Conservation (phyloP, 1,139 yeast genomes). For the Saccharomyces hybrid region DNA sequence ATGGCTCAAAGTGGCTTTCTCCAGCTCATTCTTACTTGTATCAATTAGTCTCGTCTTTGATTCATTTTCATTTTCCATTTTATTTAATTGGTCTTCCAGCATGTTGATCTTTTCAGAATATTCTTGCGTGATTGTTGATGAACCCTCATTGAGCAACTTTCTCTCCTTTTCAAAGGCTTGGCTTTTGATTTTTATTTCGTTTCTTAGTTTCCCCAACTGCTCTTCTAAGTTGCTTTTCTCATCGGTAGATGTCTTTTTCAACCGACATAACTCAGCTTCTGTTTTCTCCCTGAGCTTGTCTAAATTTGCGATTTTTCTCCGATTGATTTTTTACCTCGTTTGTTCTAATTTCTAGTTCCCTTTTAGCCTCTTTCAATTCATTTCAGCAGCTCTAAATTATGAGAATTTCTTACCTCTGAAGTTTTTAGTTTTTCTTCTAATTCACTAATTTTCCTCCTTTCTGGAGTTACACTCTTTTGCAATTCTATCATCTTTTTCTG, state of each 20-base stretch:
- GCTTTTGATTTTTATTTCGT: conserved; percentile 32
- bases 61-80: conserved; percentile 4
- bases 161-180: conserved; percentile 47
- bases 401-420: conserved; percentile 5
- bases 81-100: conserved; percentile 30
- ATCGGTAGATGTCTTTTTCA: background rate
- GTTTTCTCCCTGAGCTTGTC: background rate
- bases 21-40: conserved; percentile 6
- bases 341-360: background rate
- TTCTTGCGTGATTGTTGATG: conserved; percentile 43
- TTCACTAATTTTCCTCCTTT: conserved; percentile 15
- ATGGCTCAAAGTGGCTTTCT: conserved; percentile 1
- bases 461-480: background rate
- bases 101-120: conserved; percentile 41
- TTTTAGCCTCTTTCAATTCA: background rate
- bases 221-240: conserved; percentile 3
- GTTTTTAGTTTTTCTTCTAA: conserved; percentile 12
- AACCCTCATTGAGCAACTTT: conserved; percentile 40
- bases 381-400: background rate
- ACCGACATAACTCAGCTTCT: background rate
- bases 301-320: background rate
- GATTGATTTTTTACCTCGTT: background rate
- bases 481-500: background rate
- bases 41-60: conserved; percentile 12
- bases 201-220: conserved; percentile 22